These are phyloP conservation scores for Aspergillus hiratsukae DNA, from an alignment of 2,329 filamentous ascomycete genomes.

Conservation along the genomic window DNA sequence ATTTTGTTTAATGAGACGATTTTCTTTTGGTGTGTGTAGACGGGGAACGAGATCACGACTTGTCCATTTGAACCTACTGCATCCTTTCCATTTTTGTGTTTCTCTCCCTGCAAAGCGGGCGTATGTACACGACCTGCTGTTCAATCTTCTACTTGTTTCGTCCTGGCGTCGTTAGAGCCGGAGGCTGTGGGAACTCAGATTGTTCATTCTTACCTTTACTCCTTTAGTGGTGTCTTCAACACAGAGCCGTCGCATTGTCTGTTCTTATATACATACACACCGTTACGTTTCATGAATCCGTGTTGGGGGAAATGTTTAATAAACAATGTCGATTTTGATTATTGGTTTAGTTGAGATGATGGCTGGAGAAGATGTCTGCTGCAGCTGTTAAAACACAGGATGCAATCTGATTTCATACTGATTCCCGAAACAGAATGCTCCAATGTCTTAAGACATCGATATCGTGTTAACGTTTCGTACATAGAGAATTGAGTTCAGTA, in stretches of 20 bases:
- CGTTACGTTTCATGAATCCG: not conserved
- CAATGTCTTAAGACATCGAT: not conserved
- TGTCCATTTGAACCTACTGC: constrained; percentile 13
- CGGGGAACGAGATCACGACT: constrained; percentile 18
- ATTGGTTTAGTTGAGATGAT: not conserved
- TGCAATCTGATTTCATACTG: not conserved
- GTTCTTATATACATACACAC: not conserved
- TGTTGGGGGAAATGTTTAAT: not conserved
- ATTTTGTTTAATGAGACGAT: constrained; percentile 15
- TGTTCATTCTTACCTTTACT: not conserved
- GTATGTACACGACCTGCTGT: constrained; percentile 1
- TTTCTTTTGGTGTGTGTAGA: constrained; percentile 17
- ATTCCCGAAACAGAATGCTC: not conserved
- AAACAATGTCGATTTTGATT: not conserved
- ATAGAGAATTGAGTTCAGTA: not conserved
- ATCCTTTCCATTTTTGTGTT: constrained; percentile 11
- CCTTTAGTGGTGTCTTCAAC: constrained; percentile 9
- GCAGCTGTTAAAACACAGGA: not conserved
- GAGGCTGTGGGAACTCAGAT: constrained; percentile 8
- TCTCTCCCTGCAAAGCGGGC: constrained; percentile 17
- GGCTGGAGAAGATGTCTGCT: not conserved
- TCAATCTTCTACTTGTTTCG: constrained; percentile 7
- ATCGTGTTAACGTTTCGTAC: not conserved
- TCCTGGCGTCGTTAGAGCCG: constrained; percentile 12
- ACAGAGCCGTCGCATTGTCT: not conserved